Percentiles rank a stretch among this genome's conserved stretches.
Evolutionary conservation across 495 filamentous ascomycete genomes (phyloP).

Genomic region (Tuber aestivum): DNA sequence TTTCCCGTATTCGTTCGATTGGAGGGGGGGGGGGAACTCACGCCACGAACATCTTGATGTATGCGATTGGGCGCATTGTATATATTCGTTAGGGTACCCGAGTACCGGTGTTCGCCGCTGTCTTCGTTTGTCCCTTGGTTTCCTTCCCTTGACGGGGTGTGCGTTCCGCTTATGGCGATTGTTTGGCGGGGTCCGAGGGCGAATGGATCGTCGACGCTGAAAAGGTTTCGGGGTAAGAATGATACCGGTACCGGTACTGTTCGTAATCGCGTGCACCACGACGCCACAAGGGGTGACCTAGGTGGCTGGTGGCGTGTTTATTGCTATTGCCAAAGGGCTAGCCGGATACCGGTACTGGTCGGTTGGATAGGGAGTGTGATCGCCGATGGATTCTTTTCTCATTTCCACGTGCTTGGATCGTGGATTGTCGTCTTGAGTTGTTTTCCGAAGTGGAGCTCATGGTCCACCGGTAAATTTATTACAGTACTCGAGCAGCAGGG

Average conservation of each 20-base stretch:
- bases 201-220: not conserved
- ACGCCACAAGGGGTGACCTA: not conserved
- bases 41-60: conserved; percentile 62
- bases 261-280: not conserved
- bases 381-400: not conserved
- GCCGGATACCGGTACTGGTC: not conserved
- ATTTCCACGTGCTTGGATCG: not conserved
- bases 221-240: no score
- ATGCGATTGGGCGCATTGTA: conserved; percentile 43
- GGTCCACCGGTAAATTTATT: no score
- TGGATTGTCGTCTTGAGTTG: not conserved
- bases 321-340: not conserved
- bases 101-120: no score
- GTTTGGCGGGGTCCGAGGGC: not conserved
- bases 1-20: conserved; percentile 6
- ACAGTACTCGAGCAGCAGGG: no score
- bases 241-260: no score
- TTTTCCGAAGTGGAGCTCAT: no score
- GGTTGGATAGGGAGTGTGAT: not conserved
- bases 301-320: not conserved
- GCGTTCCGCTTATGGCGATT: not conserved
- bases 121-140: not conserved
- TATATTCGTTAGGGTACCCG: not conserved
- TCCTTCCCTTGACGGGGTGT: not conserved
- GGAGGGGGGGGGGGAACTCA: conserved; percentile 40